Conservation (phyloP, 495 filamentous ascomycete genomes). For the Neurospora intermedia region DNA sequence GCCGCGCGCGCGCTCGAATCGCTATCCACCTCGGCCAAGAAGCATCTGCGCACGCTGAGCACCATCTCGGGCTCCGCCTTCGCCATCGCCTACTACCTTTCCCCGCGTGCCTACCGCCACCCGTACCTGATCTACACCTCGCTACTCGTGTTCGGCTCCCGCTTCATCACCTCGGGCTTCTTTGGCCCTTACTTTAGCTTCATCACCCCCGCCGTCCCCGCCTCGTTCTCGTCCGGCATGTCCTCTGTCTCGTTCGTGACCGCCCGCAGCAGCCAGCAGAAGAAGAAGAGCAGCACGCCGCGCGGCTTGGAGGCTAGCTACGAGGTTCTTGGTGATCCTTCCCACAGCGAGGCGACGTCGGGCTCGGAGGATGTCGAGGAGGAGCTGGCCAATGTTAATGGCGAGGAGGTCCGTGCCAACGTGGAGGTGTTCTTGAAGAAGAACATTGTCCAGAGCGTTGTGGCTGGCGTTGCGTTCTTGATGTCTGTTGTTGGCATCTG, state of each 20-base stretch:
- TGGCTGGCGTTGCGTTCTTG: conserved; percentile 56
- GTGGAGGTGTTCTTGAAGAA: conserved; percentile 55
- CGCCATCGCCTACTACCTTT: conserved; percentile 60
- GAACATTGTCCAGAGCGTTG: conserved; percentile 47
- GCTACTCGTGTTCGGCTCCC: conserved; percentile 45
- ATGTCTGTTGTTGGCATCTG: conserved; percentile 79
- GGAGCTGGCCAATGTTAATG: conserved; percentile 53
- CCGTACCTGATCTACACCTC: conserved; percentile 79
- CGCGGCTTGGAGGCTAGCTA: conserved; percentile 46
- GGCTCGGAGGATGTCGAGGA: conserved; percentile 29
- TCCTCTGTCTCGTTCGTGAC: conserved; percentile 2
- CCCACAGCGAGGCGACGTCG: conserved; percentile 30
- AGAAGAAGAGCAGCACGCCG: conserved; percentile 11
- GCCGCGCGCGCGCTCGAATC: conserved; percentile 55
- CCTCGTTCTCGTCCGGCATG: conserved; percentile 5
- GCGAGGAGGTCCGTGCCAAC: conserved; percentile 64
- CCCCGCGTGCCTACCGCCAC: conserved; percentile 58
- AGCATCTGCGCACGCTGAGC: conserved; percentile 50
- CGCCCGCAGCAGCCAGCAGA: conserved; percentile 12
- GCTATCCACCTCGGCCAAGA: conserved; percentile 47
- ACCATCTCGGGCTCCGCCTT: conserved; percentile 52
- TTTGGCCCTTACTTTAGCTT: conserved; percentile 45
- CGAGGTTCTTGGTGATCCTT: conserved; percentile 46
- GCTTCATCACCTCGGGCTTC: conserved; percentile 39
- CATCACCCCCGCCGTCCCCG: conserved; percentile 15